phyloP scores from a whole-genome alignment of 306 rosid genomes.

The Malus orientalis region DNA sequence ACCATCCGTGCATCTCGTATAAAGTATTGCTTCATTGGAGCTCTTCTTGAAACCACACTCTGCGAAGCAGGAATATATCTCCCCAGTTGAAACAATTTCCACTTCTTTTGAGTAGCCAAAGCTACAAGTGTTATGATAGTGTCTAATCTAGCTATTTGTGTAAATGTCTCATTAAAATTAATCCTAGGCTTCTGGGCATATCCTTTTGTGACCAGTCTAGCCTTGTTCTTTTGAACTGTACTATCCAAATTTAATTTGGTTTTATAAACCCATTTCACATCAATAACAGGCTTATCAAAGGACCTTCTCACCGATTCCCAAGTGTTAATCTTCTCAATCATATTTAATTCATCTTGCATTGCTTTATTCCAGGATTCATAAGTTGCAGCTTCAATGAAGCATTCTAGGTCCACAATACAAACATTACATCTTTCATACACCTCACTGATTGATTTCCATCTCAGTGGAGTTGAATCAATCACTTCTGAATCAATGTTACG shows the following conservation, averaged over 20 bases:
- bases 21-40: not conserved
- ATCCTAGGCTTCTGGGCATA: not conserved
- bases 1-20: not conserved
- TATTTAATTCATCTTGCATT: too few relatives aligned
- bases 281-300: not conserved
- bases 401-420: too few relatives aligned
- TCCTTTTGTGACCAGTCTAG: not conserved
- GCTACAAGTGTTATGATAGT: not conserved
- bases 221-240: not conserved
- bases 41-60: not conserved
- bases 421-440: too few relatives aligned
- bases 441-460: too few relatives aligned
- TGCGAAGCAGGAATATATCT: not conserved
- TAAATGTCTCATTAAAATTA: too few relatives aligned
- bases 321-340: too few relatives aligned
- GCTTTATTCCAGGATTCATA: too few relatives aligned
- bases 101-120: not conserved
- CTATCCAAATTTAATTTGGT: not conserved
- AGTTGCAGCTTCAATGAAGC: too few relatives aligned
- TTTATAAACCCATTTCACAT: not conserved
- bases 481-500: too few relatives aligned
- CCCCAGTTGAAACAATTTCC: not conserved
- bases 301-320: not conserved
- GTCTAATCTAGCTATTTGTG: not conserved
- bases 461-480: too few relatives aligned